Base-by-base conservation (phyloP, 2,329 filamentous ascomycete species). In the Talaromyces sp. region DNA sequence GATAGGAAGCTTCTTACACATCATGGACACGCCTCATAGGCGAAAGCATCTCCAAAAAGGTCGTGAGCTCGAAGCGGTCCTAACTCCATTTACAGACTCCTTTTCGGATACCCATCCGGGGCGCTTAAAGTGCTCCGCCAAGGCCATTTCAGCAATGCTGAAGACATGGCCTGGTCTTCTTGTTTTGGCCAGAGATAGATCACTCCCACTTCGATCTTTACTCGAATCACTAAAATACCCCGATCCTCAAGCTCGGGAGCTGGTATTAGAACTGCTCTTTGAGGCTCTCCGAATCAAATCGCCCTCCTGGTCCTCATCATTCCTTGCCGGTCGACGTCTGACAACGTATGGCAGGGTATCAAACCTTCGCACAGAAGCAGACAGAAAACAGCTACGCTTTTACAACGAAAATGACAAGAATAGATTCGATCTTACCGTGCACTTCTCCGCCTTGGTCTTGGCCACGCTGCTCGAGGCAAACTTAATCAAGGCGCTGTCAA, bases 301-400 rank as follows among this genome's bases (percentile, higher is more conserved):
- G 62, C 87, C 95, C 51, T 88, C 92, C 8, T 99, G 95, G 95
- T 96, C 95, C 7, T 93, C 92, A 0, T 96, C 94, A 0, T 99
- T 96, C 73, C 84, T 99, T 54, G 95, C 96, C 40, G 96, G 95
- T 7, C 86, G 95, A 66, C 85, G 96, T 63, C 81, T 99, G 54
- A 99, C 96, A 0, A 99, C 95, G 0, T 99, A 99, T 73, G 94
- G 93, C n/a, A 86, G 96, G 68, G 93, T 98, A 42, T 88, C 92
- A 7, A 95, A 92, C 64, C 79, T 98, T 57, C 92, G 91, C 67
- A 82, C 87, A 1, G 82, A 87, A 31, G 75, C 81, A 52, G 79
- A 83, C 27, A 72, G 80, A 7, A 81, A 81, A 61, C 76, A 83
- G 42, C 83, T 85, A 40, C 72, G 76, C 18, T 71, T 71, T 36